These are phyloP conservation scores for Haberlea rhodopensis DNA, from an alignment of 257 asterid species.

Conservation along the genomic window DNA sequence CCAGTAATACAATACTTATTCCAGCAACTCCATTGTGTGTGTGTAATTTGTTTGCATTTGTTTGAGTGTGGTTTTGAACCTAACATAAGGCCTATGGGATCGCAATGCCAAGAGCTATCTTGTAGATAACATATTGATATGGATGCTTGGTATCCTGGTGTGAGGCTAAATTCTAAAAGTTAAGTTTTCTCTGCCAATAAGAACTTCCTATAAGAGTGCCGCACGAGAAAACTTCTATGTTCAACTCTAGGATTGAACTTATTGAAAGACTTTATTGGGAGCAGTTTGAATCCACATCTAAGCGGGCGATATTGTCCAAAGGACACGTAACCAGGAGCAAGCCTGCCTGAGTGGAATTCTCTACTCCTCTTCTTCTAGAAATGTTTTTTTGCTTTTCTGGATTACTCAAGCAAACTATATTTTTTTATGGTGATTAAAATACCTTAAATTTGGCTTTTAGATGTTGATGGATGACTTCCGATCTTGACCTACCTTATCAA, in stretches of 20 bases:
- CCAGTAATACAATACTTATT: too few species aligned
- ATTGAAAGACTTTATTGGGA: not conserved
- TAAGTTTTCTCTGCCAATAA: too few species aligned
- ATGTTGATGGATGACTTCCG: not conserved
- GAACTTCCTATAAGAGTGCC: too few species aligned
- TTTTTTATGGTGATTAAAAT: not conserved
- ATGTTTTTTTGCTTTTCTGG: not conserved
- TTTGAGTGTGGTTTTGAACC: too few species aligned
- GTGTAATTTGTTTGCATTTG: too few species aligned
- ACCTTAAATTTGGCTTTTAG: not conserved
- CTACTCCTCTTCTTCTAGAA: not conserved
- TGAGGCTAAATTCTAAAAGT: not conserved
- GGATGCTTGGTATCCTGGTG: not conserved
- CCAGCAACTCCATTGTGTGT: too few species aligned
- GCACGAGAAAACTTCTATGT: too few species aligned
- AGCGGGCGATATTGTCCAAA: not conserved
- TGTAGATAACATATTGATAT: not conserved
- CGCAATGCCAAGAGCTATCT: not conserved
- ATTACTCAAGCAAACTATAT: not conserved
- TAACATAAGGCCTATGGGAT: not conserved
- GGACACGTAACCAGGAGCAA: not conserved
- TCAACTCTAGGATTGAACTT: not conserved
- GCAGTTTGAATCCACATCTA: not conserved
- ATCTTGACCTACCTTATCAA: not conserved
- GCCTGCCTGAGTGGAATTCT: not conserved